Evolutionary conservation across 352 stramenopile species (phyloP).

Genomic region (Globisporangium middletonii): DNA sequence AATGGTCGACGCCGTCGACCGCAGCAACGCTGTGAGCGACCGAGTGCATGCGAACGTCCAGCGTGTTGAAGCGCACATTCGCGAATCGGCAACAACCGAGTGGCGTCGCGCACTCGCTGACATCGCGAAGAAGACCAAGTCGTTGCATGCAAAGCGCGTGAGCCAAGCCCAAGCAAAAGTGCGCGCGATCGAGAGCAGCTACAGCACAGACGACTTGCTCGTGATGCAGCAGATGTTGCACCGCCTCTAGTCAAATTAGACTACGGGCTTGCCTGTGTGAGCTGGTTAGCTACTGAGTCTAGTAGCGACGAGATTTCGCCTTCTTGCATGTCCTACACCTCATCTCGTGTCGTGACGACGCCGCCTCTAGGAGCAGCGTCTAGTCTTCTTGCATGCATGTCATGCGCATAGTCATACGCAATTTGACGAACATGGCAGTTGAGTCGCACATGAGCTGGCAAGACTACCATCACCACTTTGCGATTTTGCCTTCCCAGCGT

Average conservation of each 20-base stretch:
- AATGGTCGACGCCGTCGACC: slow-evolving; percentile 2
- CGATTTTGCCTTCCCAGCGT: background rate
- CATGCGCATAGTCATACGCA: too few species aligned
- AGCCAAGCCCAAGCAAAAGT: slow-evolving; percentile 20
- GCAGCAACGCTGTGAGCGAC: background rate
- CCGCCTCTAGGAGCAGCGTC: too few species aligned
- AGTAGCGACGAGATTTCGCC: too few species aligned
- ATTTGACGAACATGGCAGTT: too few species aligned
- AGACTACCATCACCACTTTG: background rate
- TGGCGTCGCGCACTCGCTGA: slow-evolving; percentile 11
- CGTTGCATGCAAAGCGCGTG: slow-evolving; percentile 6
- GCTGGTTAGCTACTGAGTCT: slow-evolving; percentile 2
- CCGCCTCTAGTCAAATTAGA: background rate
- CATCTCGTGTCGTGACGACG: too few species aligned
- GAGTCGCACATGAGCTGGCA: too few species aligned
- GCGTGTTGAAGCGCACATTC: background rate
- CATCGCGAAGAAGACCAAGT: slow-evolving; percentile 18
- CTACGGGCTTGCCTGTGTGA: background rate
- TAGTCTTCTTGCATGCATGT: too few species aligned
- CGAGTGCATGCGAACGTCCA: background rate
- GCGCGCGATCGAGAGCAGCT: slow-evolving; percentile 21
- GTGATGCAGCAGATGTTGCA: slow-evolving; percentile 33
- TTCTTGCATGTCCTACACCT: too few species aligned
- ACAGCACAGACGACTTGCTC: slow-evolving; percentile 27
- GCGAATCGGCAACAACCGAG: slow-evolving; percentile 2